Percentiles rank a stretch among this genome's conserved stretches.
Conservation (phyloP, 148 eudicot species). For the Amaranthus hypochondriacus region DNA sequence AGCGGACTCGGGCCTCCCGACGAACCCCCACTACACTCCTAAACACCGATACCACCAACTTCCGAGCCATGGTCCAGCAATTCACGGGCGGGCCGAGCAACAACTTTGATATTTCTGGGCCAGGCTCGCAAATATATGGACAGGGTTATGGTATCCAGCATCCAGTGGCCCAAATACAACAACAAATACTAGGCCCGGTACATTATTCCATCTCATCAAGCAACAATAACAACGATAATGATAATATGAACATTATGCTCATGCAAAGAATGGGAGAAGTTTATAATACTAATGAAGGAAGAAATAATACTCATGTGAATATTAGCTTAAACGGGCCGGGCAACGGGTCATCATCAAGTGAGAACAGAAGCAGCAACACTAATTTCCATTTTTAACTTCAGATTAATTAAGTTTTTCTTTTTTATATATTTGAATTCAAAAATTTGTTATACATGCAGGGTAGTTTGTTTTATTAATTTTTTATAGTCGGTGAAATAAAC, state of each 20-base stretch:
- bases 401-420: not conserved
- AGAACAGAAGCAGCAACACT: slow-evolving; percentile 17
- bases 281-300: not conserved
- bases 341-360: slow-evolving; percentile 27
- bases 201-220: not conserved
- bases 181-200: not conserved
- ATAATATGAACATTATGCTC: slow-evolving; percentile 9
- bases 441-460: too few species aligned
- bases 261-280: slow-evolving; percentile 5
- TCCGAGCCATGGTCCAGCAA: slow-evolving; percentile 78
- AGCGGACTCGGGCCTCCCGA: slow-evolving; percentile 52
- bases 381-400: slow-evolving; percentile 18
- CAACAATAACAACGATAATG: too few species aligned
- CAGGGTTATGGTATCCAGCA: slow-evolving; percentile 18
- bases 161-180: slow-evolving; percentile 8
- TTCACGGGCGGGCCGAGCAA: slow-evolving; percentile 56
- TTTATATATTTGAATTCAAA: too few species aligned
- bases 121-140: not conserved
- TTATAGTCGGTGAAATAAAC: too few species aligned
- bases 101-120: not conserved
- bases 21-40: slow-evolving; percentile 65
- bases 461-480: too few species aligned
- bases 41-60: slow-evolving; percentile 63
- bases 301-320: slow-evolving; percentile 11
- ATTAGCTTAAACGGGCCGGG: slow-evolving; percentile 4